These are phyloP conservation scores for Aspergillus neotritici DNA, from an alignment of 2,329 filamentous ascomycete species.

Conservation along the genomic window DNA sequence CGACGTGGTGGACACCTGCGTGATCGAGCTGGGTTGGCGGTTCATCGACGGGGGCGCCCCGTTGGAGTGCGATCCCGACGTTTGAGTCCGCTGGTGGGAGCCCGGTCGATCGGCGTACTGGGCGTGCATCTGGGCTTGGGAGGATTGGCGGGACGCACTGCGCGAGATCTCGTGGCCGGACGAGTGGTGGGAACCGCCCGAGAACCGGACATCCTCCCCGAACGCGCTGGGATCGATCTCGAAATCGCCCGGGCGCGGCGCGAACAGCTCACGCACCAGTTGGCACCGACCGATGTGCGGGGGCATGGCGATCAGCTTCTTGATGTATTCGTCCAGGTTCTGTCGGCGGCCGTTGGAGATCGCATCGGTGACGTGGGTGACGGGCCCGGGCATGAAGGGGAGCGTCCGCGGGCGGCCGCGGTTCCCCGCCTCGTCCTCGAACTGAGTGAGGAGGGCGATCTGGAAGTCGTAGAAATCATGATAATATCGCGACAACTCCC, in stretches of 20 bases:
- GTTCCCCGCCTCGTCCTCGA: constrained; percentile 88
- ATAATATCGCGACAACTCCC: constrained; percentile 92
- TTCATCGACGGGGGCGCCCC: constrained; percentile 41
- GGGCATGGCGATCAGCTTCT: constrained; percentile 78
- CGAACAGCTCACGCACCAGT: constrained; percentile 85
- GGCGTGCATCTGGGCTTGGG: constrained; percentile 58
- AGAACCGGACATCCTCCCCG: constrained; percentile 68
- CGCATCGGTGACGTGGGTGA: constrained; percentile 95
- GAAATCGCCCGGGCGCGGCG: constrained; percentile 82
- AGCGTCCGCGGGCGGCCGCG: constrained; percentile 73
- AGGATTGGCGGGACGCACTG: constrained; percentile 59
- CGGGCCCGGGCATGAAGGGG: constrained; percentile 96
- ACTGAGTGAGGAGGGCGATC: constrained; percentile 85
- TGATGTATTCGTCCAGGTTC: constrained; percentile 92
- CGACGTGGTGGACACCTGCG: constrained; percentile 37
- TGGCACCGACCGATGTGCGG: constrained; percentile 77
- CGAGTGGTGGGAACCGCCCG: constrained; percentile 62
- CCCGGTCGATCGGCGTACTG: constrained; percentile 22
- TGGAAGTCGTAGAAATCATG: constrained; percentile 99
- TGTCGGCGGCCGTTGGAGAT: constrained; percentile 90
- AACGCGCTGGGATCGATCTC: constrained; percentile 71
- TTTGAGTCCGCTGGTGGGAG: constrained; percentile 39
- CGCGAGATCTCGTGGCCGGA: constrained; percentile 58
- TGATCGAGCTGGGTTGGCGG: constrained; percentile 51
- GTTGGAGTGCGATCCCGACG: constrained; percentile 25